Base-by-base conservation (phyloP, 306 rosid genomes). In the Rosa rugosa region DNA sequence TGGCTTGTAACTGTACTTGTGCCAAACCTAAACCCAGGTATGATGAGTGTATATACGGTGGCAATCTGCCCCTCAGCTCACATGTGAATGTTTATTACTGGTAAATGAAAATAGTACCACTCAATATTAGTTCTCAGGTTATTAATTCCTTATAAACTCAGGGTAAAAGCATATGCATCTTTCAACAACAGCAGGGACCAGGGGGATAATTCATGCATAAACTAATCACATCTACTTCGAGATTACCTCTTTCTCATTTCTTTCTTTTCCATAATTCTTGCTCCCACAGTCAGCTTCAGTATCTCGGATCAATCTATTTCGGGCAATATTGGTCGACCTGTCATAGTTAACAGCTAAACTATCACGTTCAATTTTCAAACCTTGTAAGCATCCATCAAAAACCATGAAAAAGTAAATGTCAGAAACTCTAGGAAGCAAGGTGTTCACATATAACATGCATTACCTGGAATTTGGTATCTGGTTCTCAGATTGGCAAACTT, bases 181-280 rank as follows among this genome's bases (percentile, higher is more conserved):
- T 69, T 69, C 65, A 56, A 71, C 17, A 6, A 56, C 31, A 71
- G 51, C 38, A 6, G 9, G 23, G 7, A 46, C 20, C 4, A 0
- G 0, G 10, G 22, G 42, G 42, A 60, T 40, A 25, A 60, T 60
- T 31, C 72, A 11, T 49, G 63, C 9, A 18, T 8, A 77, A 40
- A 46, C 40, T 8, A 66, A 67, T 53, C 41, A 40, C 40, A 78
- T 44, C 36, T 4, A 22, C 9, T 44, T 22, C 16, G n/a, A 31
- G 13, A 63, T 64, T 71, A 76, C 84, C 81, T 75, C 64, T 54
- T 80, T 76, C 31, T 75, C 72, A 68, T 13, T 74, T 80, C 67
- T 70, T 70, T 57, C 81, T 75, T 44, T 71, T 72, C 72, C 46
- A 75, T 41, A 49, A 71, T 34, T 83, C 65, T 47, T 62, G 34